phyloP scores from a whole-genome alignment of 768 basidiomycete species.

The Inosperma sp. region DNA sequence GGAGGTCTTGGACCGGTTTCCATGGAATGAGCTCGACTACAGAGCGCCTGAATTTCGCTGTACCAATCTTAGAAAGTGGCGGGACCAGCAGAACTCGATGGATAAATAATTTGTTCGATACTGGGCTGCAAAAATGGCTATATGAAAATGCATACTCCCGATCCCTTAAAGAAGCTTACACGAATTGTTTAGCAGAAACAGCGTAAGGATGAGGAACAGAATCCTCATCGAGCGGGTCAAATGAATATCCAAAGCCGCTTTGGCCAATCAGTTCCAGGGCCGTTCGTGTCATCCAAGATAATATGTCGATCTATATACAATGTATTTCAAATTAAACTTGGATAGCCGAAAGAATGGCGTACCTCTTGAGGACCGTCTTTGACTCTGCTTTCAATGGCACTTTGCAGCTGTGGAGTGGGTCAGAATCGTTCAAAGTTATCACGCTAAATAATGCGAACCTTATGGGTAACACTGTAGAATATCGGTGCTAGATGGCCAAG shows the following conservation, averaged over 20 bases:
- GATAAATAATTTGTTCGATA: conserved; percentile 14
- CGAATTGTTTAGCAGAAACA: conserved; percentile 24
- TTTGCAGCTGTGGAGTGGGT: conserved; percentile 19
- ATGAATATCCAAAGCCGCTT: conserved; percentile 29
- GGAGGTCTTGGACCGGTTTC: conserved; percentile 23
- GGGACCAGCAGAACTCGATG: conserved; percentile 16
- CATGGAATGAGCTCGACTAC: conserved; percentile 33
- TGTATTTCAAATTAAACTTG: neutral
- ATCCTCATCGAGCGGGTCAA: conserved; percentile 27
- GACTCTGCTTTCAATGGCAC: conserved; percentile 20
- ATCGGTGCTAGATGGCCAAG: conserved; percentile 25
- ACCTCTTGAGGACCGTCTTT: conserved; percentile 27
- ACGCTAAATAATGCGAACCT: conserved; percentile 17
- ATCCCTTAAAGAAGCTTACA: conserved; percentile 15
- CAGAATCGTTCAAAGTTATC: neutral
- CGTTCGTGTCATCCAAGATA: conserved; percentile 28
- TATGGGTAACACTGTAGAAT: conserved; percentile 31
- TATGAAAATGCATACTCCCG: neutral
- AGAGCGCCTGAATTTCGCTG: conserved; percentile 29
- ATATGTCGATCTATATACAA: conserved; percentile 22
- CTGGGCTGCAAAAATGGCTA: conserved; percentile 7
- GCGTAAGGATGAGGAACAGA: conserved; percentile 26
- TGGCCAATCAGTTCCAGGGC: conserved; percentile 30
- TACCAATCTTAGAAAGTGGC: conserved; percentile 17
- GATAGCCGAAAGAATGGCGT: neutral